These are phyloP conservation scores for Coemansia sp. DNA, from an alignment of 192 early-diverging fungal species.

Conservation along the genomic window DNA sequence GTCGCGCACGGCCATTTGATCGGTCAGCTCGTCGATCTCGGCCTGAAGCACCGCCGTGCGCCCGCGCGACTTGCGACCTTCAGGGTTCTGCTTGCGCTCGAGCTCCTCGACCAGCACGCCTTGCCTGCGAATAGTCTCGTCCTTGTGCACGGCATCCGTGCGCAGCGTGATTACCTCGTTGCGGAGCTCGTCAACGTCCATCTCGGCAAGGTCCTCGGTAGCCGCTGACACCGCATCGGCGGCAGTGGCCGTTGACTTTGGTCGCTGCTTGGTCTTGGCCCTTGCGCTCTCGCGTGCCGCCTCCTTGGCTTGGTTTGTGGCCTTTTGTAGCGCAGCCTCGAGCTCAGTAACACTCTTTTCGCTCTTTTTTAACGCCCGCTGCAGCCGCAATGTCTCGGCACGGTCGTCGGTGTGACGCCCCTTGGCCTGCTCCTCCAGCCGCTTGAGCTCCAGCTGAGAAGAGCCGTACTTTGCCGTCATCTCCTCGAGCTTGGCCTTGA, in stretches of 20 bases:
- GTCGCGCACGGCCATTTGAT: conserved; percentile 29
- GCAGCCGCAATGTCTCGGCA: conserved; percentile 28
- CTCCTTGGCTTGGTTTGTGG: conserved; percentile 25
- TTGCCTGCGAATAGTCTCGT: conserved; percentile 47
- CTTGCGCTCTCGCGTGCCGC: conserved; percentile 21
- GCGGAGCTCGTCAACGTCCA: conserved; percentile 46
- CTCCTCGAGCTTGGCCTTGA: conserved; percentile 31
- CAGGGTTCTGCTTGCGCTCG: conserved; percentile 55
- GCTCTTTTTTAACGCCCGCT: conserved; percentile 26
- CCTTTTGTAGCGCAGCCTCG: conserved; percentile 31
- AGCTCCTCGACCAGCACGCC: conserved; percentile 48
- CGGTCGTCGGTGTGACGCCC: conserved; percentile 26
- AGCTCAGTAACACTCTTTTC: conserved; percentile 43
- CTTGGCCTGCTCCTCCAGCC: conserved; percentile 39
- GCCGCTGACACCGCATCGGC: conserved; percentile 48
- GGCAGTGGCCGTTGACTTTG: conserved; percentile 43
- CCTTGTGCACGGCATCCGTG: conserved; percentile 49
- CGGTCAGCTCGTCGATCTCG: conserved; percentile 44
- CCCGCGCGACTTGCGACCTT: conserved; percentile 43
- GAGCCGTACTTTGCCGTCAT: conserved; percentile 17
- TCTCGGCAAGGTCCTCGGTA: conserved; percentile 41
- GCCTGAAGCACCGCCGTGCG: conserved; percentile 31
- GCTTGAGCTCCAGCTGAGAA: conserved; percentile 28
- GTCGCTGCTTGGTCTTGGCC: conserved; percentile 24
- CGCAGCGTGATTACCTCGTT: conserved; percentile 40